phyloP scores from a whole-genome alignment of 2,329 filamentous ascomycete genomes.

The Trichoderma oligosporum region DNA sequence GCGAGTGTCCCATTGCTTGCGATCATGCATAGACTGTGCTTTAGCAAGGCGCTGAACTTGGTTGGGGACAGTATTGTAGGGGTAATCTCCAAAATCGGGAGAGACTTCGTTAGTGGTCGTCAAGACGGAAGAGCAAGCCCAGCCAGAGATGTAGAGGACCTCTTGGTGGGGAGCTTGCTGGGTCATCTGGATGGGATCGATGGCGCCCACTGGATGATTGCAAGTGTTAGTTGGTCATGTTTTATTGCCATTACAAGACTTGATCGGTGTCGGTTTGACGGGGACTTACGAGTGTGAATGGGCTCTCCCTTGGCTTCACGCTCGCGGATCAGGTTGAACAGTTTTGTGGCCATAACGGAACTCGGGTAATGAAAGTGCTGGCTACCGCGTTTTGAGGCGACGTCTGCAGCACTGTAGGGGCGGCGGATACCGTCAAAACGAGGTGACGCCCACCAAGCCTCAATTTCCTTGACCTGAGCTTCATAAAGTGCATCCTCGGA shows the following conservation, averaged over 20 bases:
- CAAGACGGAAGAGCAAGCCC: conserved; percentile 92
- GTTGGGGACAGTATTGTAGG: conserved; percentile 98
- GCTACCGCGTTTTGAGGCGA: conserved; percentile 88
- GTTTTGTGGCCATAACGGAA: conserved; percentile 89
- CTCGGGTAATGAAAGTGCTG: conserved; percentile 86
- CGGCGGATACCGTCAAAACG: conserved; percentile 87
- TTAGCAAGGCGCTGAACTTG: conserved; percentile 96
- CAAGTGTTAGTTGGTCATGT: not conserved
- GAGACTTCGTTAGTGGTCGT: conserved; percentile 97
- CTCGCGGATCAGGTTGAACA: conserved; percentile 84
- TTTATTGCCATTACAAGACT: no score
- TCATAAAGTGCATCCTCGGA: conserved; percentile 84
- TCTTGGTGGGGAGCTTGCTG: conserved; percentile 96
- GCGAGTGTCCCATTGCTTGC: conserved; percentile 86
- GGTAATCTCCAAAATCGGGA: conserved; percentile 96
- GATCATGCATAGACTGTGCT: conserved; percentile 93
- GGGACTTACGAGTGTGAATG: conserved; percentile 76
- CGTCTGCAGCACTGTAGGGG: conserved; percentile 84
- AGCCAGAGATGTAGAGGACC: conserved; percentile 92
- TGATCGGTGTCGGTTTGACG: not conserved
- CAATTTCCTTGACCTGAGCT: conserved; percentile 77
- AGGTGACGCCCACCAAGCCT: conserved; percentile 84
- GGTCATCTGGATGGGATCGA: conserved; percentile 99
- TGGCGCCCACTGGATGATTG: conserved; percentile 71
- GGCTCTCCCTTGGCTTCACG: conserved; percentile 75